Conservation (phyloP, 345 rosid species). For the Hypericum androsaemum region DNA sequence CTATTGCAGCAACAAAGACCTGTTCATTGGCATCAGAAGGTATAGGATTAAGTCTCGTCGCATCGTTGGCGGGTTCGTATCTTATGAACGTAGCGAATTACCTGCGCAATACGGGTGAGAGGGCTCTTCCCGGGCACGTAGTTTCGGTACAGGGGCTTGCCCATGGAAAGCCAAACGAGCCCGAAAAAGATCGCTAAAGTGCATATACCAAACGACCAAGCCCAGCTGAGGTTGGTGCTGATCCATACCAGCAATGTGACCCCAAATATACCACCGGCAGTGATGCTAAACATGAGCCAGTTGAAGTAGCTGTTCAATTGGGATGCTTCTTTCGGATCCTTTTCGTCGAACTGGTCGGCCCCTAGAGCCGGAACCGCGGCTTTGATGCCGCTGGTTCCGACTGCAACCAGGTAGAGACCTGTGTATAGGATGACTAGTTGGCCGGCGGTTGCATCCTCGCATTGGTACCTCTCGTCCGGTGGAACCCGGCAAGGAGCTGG, state of each 20-base stretch:
- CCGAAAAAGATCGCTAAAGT: slow-evolving; percentile 24
- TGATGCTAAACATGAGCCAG: slow-evolving; percentile 51
- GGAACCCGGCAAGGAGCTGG: slow-evolving; percentile 41
- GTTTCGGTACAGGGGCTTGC: slow-evolving; percentile 42
- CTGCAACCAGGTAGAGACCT: slow-evolving; percentile 45
- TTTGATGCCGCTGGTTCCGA: slow-evolving; percentile 48
- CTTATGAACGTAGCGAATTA: slow-evolving; percentile 1
- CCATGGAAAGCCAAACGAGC: slow-evolving; percentile 26
- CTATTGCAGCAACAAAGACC: slow-evolving; percentile 39
- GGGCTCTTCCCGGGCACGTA: slow-evolving; percentile 42
- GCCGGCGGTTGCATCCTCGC: slow-evolving; percentile 24
- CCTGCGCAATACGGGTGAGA: slow-evolving; percentile 38
- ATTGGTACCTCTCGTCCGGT: slow-evolving; percentile 19
- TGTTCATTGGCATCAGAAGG: slow-evolving; percentile 6
- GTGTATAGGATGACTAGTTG: slow-evolving; percentile 30
- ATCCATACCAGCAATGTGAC: slow-evolving; percentile 52
- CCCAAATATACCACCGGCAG: slow-evolving; percentile 33
- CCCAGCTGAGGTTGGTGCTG: slow-evolving; percentile 42
- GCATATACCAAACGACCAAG: slow-evolving; percentile 36
- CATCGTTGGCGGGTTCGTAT: too few relatives aligned
- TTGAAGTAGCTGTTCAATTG: slow-evolving; percentile 47
- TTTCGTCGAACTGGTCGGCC: slow-evolving; percentile 50
- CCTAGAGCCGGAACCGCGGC: slow-evolving; percentile 48
- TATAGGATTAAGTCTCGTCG: not conserved
- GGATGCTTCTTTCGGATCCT: slow-evolving; percentile 36